phyloP scores from a whole-genome alignment of 768 basidiomycete genomes.

The Lentinula boryana region DNA sequence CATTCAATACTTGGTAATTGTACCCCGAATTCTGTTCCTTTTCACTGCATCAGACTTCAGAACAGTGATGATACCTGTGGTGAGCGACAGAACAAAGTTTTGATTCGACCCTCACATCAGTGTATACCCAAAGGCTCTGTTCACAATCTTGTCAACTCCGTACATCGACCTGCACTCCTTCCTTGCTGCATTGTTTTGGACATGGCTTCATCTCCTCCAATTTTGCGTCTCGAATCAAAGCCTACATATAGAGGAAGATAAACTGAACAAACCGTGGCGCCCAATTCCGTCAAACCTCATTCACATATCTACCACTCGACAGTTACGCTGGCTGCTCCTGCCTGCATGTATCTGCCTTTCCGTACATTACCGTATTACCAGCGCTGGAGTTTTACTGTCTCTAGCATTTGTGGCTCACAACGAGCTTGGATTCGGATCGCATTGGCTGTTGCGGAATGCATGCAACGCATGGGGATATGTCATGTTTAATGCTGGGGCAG shows the following conservation, averaged over 20 bases:
- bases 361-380: slow-evolving; percentile 5
- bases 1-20: not conserved
- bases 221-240: slow-evolving; percentile 25
- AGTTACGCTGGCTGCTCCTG: slow-evolving; percentile 22
- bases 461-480: slow-evolving; percentile 11
- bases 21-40: not conserved
- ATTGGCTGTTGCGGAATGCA: slow-evolving; percentile 8
- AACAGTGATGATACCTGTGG: not conserved
- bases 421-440: slow-evolving; percentile 14
- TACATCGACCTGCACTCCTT: not conserved
- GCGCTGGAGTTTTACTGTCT: slow-evolving; percentile 12
- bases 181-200: slow-evolving; percentile 14
- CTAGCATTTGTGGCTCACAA: slow-evolving; percentile 17
- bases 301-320: slow-evolving; percentile 10
- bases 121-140: not conserved
- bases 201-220: slow-evolving; percentile 25
- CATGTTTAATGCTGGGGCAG: slow-evolving; percentile 10
- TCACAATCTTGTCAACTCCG: not conserved
- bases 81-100: not conserved
- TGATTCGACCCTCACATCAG: no score
- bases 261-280: slow-evolving; percentile 22
- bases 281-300: slow-evolving; percentile 26
- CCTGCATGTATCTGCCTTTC: slow-evolving; percentile 16
- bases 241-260: slow-evolving; percentile 19
- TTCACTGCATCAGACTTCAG: not conserved